phyloP scores from a whole-genome alignment of 257 asterid species.

The Fraxinus anomala region DNA sequence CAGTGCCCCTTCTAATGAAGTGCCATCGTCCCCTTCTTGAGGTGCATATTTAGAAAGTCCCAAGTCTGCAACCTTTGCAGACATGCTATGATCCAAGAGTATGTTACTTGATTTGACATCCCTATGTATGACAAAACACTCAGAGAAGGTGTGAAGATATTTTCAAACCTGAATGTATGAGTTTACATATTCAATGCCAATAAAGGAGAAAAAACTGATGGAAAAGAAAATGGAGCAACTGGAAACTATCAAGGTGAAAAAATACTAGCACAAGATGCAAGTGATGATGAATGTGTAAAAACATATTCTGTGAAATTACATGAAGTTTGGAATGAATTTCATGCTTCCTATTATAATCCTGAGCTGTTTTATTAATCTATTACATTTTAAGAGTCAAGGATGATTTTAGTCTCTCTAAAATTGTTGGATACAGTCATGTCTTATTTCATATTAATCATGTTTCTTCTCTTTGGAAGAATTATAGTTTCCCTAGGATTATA shows the following conservation, averaged over 20 bases:
- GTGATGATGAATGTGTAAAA: too few relatives aligned
- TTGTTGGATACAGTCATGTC: neutral
- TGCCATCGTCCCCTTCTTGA: slow-evolving; percentile 83
- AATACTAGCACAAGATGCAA: too few relatives aligned
- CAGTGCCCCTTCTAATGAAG: slow-evolving; percentile 79
- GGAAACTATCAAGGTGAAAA: neutral
- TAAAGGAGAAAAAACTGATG: neutral
- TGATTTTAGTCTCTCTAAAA: neutral
- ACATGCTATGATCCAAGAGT: slow-evolving; percentile 87
- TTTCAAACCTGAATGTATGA: slow-evolving; percentile 55
- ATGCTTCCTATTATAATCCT: neutral
- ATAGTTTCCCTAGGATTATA: neutral
- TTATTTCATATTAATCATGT: neutral
- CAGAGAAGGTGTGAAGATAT: slow-evolving; percentile 73
- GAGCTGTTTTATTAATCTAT: neutral
- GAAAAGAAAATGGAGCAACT: neutral
- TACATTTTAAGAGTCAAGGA: neutral
- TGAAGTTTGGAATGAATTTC: neutral
- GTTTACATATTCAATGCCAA: neutral
- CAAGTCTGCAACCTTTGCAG: slow-evolving; percentile 84
- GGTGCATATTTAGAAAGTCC: slow-evolving; percentile 86
- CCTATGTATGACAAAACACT: slow-evolving; percentile 76
- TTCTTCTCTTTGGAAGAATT: neutral
- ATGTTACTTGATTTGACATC: slow-evolving; percentile 90
- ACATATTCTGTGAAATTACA: neutral